Evolutionary conservation across 805 yeast species (phyloP).

Genomic region (Jamesozyma lodderae): DNA sequence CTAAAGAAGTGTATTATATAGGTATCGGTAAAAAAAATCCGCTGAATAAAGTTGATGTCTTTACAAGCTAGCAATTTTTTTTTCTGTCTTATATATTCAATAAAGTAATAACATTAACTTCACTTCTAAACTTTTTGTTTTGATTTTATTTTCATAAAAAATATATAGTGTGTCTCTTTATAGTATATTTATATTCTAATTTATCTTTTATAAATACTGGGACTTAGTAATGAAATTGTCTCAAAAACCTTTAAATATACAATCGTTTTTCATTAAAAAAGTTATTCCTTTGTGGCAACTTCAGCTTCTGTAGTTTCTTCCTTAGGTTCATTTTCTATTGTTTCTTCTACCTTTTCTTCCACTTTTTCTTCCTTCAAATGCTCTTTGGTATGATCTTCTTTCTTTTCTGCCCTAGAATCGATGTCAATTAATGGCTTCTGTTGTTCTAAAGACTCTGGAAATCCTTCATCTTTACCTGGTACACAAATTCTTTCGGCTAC

Average conservation of each 20-base stretch:
- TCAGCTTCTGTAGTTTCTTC: slow-evolving; percentile 9
- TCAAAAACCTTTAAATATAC: too few relatives aligned
- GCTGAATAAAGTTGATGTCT: slow-evolving; percentile 39
- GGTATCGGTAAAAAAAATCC: slow-evolving; percentile 42
- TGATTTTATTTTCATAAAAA: too few relatives aligned
- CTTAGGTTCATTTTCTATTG: slow-evolving; percentile 12
- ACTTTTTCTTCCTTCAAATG: slow-evolving; percentile 15
- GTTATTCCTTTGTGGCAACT: too few relatives aligned
- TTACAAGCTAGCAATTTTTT: slow-evolving; percentile 25
- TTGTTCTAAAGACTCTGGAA: slow-evolving; percentile 23
- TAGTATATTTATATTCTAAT: too few relatives aligned
- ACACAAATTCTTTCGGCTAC: slow-evolving; percentile 58
- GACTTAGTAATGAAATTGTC: too few relatives aligned
- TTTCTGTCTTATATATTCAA: too few relatives aligned
- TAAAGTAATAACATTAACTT: too few relatives aligned
- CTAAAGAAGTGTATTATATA: slow-evolving; percentile 76
- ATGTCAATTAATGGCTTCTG: slow-evolving; percentile 35
- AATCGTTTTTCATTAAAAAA: too few relatives aligned
- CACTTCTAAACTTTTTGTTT: too few relatives aligned
- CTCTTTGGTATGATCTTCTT: slow-evolving; percentile 22
- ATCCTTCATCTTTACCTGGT: slow-evolving; percentile 24
- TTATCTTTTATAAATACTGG: too few relatives aligned
- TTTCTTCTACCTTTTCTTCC: slow-evolving; percentile 13
- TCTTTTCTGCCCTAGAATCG: slow-evolving; percentile 25
- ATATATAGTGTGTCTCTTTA: too few relatives aligned